Evolutionary conservation across 306 rosid species (phyloP).

Genomic region (Vigna angularis): DNA sequence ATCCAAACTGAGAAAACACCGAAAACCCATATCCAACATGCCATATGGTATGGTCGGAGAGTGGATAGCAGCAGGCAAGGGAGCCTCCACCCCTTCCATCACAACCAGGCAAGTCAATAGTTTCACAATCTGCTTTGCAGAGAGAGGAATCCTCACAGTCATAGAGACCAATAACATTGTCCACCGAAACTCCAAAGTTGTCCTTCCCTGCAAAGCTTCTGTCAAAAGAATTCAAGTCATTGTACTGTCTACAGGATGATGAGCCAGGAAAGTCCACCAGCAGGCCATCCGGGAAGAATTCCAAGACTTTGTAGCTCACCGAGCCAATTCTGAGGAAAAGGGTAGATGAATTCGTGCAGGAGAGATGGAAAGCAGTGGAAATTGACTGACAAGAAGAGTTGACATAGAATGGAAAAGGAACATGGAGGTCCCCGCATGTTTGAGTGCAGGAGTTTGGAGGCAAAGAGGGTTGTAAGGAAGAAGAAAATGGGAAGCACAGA

Average conservation of each 20-base stretch:
- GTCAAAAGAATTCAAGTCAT: conserved; percentile 75
- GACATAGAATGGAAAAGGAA: conserved; percentile 86
- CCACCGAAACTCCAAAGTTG: conserved; percentile 70
- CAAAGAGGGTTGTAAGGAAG: conserved; percentile 48
- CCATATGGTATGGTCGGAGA: conserved; percentile 85
- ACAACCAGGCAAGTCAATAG: conserved; percentile 68
- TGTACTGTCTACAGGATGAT: conserved; percentile 78
- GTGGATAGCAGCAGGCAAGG: conserved; percentile 91
- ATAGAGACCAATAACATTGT: conserved; percentile 81
- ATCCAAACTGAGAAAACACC: conserved; percentile 75
- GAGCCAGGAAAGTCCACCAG: conserved; percentile 74
- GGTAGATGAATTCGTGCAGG: conserved; percentile 71
- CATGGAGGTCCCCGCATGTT: conserved; percentile 68
- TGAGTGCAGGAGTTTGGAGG: conserved; percentile 58
- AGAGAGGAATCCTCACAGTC: conserved; percentile 95
- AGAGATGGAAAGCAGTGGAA: conserved; percentile 65
- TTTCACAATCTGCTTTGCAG: conserved; percentile 83
- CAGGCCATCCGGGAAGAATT: conserved; percentile 76
- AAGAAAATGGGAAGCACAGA: conserved; percentile 49
- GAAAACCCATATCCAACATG: conserved; percentile 71
- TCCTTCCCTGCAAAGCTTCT: conserved; percentile 48
- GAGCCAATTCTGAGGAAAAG: conserved; percentile 66
- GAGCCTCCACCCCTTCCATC: conserved; percentile 61
- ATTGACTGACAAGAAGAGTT: conserved; percentile 65
- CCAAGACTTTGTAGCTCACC: conserved; percentile 61